Evolutionary conservation across 139 green algal species (phyloP).

Genomic region (Coelastrella sp.): DNA sequence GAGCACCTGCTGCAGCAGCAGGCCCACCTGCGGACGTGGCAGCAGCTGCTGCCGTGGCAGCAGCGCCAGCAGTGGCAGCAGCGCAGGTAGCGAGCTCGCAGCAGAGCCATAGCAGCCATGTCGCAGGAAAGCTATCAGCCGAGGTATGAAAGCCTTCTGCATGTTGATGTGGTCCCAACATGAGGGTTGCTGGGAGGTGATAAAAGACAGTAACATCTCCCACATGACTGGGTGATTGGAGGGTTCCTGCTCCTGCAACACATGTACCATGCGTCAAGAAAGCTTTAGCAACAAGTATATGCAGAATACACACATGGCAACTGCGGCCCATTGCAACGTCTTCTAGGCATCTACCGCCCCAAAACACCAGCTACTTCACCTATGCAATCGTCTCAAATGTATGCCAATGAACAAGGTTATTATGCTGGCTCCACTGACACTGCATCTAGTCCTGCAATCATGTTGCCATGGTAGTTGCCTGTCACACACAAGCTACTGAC

Average conservation of each 20-base stretch:
- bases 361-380: no score
- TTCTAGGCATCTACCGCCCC: no score
- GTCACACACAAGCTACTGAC: neutral
- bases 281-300: no score
- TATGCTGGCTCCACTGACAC: neutral
- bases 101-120: slow-evolving; percentile 77
- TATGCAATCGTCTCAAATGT: no score
- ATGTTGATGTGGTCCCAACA: slow-evolving; percentile 63
- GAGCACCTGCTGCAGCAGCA: slow-evolving; percentile 30
- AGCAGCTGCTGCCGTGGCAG: slow-evolving; percentile 56
- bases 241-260: slow-evolving; percentile 68
- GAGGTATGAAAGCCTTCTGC: slow-evolving; percentile 75
- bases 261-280: no score
- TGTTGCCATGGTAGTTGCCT: neutral
- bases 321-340: no score
- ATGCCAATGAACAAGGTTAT: no score
- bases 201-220: slow-evolving; percentile 78
- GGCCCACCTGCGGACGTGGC: slow-evolving; percentile 10
- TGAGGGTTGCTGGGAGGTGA: slow-evolving; percentile 46
- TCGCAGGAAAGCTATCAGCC: slow-evolving; percentile 74
- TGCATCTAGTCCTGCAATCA: neutral
- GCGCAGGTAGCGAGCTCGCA: slow-evolving; percentile 62
- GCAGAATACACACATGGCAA: no score
- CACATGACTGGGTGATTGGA: slow-evolving; percentile 80
- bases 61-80: slow-evolving; percentile 75